Evolutionary conservation across 805 yeast species (phyloP), one percentile per base, ranked within the genome.

Genomic region (Wickerhamiella sergipiensis): DNA sequence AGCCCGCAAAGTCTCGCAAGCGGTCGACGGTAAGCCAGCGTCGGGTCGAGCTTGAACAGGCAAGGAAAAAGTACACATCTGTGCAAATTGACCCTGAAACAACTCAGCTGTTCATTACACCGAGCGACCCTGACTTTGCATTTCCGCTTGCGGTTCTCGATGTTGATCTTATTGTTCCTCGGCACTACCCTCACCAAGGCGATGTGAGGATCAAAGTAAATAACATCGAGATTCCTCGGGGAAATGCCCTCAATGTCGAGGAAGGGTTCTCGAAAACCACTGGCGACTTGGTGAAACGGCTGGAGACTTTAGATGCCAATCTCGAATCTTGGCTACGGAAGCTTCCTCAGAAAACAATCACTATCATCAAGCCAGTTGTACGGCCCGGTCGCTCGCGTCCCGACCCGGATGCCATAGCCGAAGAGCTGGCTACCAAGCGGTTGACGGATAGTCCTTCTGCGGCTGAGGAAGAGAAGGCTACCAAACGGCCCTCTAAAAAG

Each of bases 111-210:
- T 46, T 53, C 15, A 26, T 66, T 33, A 51, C 47, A 8, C 89
- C 89, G 0, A 70, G 81, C 0, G 89, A 82, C 60, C 88, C 88
- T 0, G 83, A 82, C 45, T 83, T 84, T 60, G 83, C 88, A 0
- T 83, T 71, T 59, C 86, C 80, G 50, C 63, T 83, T 29, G 73
- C 72, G 2, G 58, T 62, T n/a, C 68, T 83, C 51, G 72, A 75
- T 47, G 59, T 83, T 31, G 73, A 77, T 45, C 62, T 84, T 31
- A 64, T 71, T 39, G 68, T 83, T 3, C 86, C 90, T 0, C 59
- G 64, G 1, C 66, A 65, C 33, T 83, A 80, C 57, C 87, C 87
- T 0, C 66, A 71, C 36, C 40, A 23, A 6, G 22, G 17, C 3
- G 45, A 39, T 4, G 52, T 44, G 1, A 24, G 40, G 13, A 54